These are phyloP conservation scores for Diutina mesorugosa DNA, from an alignment of 1,139 yeast genomes.

Conservation along the genomic window DNA sequence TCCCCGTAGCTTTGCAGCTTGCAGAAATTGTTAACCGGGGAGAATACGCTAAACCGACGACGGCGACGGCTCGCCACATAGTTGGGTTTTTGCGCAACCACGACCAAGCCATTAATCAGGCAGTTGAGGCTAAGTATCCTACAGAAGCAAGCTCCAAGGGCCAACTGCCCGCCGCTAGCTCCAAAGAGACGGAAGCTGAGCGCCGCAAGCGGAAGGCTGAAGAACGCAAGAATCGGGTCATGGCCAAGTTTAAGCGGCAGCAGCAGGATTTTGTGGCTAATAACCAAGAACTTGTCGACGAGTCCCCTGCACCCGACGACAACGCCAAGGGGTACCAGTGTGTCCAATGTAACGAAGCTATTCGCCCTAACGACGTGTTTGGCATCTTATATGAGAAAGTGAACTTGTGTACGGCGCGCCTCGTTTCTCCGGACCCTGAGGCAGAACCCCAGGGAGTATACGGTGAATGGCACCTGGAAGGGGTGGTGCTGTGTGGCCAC, in stretches of 20 bases:
- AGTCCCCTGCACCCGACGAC: background rate
- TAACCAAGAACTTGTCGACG: constrained; percentile 8
- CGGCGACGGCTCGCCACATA: constrained; percentile 42
- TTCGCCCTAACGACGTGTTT: background rate
- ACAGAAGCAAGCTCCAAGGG: background rate
- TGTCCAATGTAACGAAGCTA: background rate
- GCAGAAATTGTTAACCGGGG: constrained; percentile 37
- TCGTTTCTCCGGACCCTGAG: background rate
- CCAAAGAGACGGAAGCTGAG: constrained; percentile 14
- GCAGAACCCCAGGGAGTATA: background rate
- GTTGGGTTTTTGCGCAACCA: background rate
- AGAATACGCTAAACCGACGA: constrained; percentile 30
- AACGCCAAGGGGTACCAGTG: background rate
- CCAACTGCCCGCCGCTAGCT: constrained; percentile 7
- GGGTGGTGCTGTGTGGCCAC: background rate
- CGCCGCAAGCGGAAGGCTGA: constrained; percentile 17
- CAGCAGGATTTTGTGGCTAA: constrained; percentile 24
- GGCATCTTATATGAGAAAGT: background rate
- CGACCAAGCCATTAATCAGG: background rate
- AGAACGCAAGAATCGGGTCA: constrained; percentile 22
- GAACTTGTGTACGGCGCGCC: background rate
- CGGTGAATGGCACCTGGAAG: background rate
- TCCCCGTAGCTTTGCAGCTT: constrained; percentile 44
- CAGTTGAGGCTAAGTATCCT: background rate
- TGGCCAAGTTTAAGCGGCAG: constrained; percentile 29